Percentiles rank a stretch among this genome's conserved stretches.
phyloP scores from a whole-genome alignment of 176 grass and related monocot genomes.

The Zea mays region Zm-B73-REFERENCE-NAM-5.0 NC_050099.1:133570001-133570500 shows the following conservation, averaged over 20 bases:
- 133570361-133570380: slow-evolving; percentile 94
- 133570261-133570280: slow-evolving; percentile 13
- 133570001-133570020: slow-evolving; percentile 99
- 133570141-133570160: slow-evolving; percentile 87
- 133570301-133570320: slow-evolving; percentile 85
- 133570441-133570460: slow-evolving; percentile 4
- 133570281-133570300: slow-evolving; percentile 6
- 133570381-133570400: slow-evolving; percentile 82
- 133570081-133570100: background rate
- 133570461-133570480: background rate
- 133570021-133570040: slow-evolving; percentile 98
- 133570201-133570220: slow-evolving; percentile 20
- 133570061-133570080: background rate
- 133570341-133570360: slow-evolving; percentile 86
- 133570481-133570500: background rate
- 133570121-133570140: slow-evolving; percentile 94
- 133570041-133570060: background rate
- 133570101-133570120: slow-evolving; percentile 28
- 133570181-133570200: slow-evolving; percentile 69
- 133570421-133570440: background rate
- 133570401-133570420: slow-evolving; percentile 70
- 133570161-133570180: slow-evolving; percentile 93
- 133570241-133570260: background rate
- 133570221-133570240: background rate
- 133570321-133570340: slow-evolving; percentile 92